These are phyloP conservation scores for Arthroderma sp. DNA, from an alignment of 2,329 filamentous ascomycete genomes.

Conservation along the genomic window DNA sequence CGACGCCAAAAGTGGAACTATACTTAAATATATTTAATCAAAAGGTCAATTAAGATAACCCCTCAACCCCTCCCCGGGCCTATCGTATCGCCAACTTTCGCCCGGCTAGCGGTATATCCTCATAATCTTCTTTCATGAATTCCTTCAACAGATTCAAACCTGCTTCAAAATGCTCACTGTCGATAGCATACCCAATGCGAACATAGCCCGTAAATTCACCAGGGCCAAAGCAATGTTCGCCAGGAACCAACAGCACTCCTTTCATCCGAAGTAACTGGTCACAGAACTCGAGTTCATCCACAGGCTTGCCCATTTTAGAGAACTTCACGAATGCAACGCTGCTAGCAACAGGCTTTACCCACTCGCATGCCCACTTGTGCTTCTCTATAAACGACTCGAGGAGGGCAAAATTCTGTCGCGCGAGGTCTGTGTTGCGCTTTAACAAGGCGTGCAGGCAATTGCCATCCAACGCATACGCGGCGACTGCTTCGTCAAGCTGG, in stretches of 20 bases:
- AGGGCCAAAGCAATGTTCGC: constrained; percentile 58
- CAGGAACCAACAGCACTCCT: constrained; percentile 64
- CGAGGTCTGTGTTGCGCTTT: constrained; percentile 52
- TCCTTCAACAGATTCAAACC: constrained; percentile 46
- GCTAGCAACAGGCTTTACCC: constrained; percentile 63
- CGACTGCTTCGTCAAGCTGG: constrained; percentile 68
- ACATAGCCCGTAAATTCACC: constrained; percentile 63
- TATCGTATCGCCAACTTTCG: background rate
- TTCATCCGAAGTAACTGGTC: constrained; percentile 53
- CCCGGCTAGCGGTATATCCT: constrained; percentile 34
- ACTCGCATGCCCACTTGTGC: constrained; percentile 52
- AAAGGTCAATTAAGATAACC: background rate
- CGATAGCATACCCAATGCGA: constrained; percentile 62
- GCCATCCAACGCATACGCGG: constrained; percentile 58
- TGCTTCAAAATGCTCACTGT: constrained; percentile 55
- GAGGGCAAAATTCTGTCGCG: constrained; percentile 53
- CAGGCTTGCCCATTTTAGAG: constrained; percentile 44
- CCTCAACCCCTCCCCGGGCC: background rate
- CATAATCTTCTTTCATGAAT: constrained; percentile 46
- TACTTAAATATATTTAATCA: too few relatives aligned
- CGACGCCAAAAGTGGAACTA: too few relatives aligned
- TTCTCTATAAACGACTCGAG: constrained; percentile 56
- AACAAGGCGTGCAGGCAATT: constrained; percentile 53
- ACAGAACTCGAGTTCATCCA: constrained; percentile 65
- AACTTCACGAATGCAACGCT: constrained; percentile 71